Evolutionary conservation across 2,329 filamentous ascomycete genomes (phyloP).

Genomic region (Dothideomycetes sp.): DNA sequence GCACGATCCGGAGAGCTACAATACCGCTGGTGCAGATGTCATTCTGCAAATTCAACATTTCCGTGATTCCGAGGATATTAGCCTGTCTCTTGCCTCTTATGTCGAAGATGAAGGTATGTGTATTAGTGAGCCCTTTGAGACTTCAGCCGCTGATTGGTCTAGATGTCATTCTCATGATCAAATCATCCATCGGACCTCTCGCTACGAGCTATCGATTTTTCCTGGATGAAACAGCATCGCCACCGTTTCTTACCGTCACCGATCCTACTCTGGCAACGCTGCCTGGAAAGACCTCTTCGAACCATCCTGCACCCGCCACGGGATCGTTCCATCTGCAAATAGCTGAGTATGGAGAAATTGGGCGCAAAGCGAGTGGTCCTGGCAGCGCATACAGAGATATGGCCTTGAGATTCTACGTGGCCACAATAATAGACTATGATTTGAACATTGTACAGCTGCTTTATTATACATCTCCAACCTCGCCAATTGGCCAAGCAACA

Average conservation of each 20-base stretch:
- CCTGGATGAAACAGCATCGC: slow-evolving; percentile 2
- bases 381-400: slow-evolving; percentile 6
- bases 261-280: slow-evolving; percentile 24
- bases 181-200: slow-evolving; percentile 26
- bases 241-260: slow-evolving; percentile 17
- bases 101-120: slow-evolving; percentile 26
- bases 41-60: slow-evolving; percentile 46
- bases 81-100: slow-evolving; percentile 31
- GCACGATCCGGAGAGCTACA: slow-evolving; percentile 16
- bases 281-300: slow-evolving; percentile 1
- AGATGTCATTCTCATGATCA: slow-evolving; percentile 26
- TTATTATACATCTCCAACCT: slow-evolving; percentile 1
- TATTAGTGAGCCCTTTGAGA: neutral
- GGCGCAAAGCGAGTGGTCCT: slow-evolving; percentile 2
- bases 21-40: slow-evolving; percentile 27
- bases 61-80: slow-evolving; percentile 44
- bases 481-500: neutral
- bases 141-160: neutral
- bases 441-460: slow-evolving; percentile 13
- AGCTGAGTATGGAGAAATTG: slow-evolving; percentile 8
- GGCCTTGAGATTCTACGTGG: slow-evolving; percentile 14
- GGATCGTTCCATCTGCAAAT: slow-evolving; percentile 5
- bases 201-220: slow-evolving; percentile 25
- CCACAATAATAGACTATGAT: slow-evolving; percentile 13
- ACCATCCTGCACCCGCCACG: neutral